Evolutionary conservation across 495 filamentous ascomycete genomes (phyloP).

Genomic region (Podospora sp.): DNA sequence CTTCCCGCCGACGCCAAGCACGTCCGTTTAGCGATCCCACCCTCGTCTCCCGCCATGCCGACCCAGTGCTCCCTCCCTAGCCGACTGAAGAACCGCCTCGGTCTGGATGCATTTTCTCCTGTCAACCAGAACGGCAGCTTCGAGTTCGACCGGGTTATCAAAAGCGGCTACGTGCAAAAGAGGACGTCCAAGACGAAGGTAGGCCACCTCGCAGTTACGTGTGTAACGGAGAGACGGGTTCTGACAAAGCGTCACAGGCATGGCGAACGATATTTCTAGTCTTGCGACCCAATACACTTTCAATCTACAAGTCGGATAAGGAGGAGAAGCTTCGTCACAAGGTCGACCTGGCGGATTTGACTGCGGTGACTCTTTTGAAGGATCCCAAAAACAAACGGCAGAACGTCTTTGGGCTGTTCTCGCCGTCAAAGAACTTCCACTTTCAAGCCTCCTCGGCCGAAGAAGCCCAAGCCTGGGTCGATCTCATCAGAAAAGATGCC

Average conservation of each 20-base stretch:
- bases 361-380: conserved; percentile 83
- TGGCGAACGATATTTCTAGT: conserved; percentile 93
- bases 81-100: conserved; percentile 27
- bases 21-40: conserved; percentile 23
- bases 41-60: conserved; percentile 30
- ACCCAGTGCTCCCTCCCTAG: conserved; percentile 21
- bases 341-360: conserved; percentile 84
- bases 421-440: conserved; percentile 86
- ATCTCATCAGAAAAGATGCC: conserved; percentile 75
- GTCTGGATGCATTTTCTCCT: conserved; percentile 48
- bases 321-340: conserved; percentile 88
- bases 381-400: conserved; percentile 80
- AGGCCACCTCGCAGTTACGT: conserved; percentile 24
- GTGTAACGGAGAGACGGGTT: conserved; percentile 20
- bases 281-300: conserved; percentile 88
- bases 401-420: conserved; percentile 91
- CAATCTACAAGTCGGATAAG: conserved; percentile 89
- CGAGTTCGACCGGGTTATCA: conserved; percentile 90
- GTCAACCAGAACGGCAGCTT: conserved; percentile 96
- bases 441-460: conserved; percentile 72
- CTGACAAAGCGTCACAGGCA: conserved; percentile 46
- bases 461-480: conserved; percentile 87
- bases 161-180: conserved; percentile 81
- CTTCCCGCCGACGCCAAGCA: conserved; percentile 25
- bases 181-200: conserved; percentile 95